Evolutionary conservation across 2,329 filamentous ascomycete species (phyloP), one percentile per base, ranked within the genome.

Genomic region (Fusarium camptoceras): DNA sequence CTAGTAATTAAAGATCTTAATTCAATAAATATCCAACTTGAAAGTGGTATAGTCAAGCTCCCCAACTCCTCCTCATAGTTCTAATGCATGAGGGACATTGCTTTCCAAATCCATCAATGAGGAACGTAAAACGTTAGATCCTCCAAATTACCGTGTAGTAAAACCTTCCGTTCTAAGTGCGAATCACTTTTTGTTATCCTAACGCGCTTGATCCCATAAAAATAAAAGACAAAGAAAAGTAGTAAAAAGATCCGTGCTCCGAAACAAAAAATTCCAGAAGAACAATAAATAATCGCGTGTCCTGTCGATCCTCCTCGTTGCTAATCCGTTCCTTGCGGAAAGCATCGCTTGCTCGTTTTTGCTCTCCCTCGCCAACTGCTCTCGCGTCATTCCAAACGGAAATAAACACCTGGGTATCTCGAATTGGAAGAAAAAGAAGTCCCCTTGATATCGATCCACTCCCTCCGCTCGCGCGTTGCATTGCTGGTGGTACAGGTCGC

Each of bases 341-440:
- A 53, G 49, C 49, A 41, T 20, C 37, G 48, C 58, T 73, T 31
- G 59, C 49, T 71, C 68, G 51, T 41, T 57, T 57, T 51, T 50
- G 58, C 58, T 61, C 58, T 65, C 56, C 60, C 64, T 71, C 66
- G 68, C 69, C 71, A 73, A 75, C 69, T 70, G 73, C 73, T 73
- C 73, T 73, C 73, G 73, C 72, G 70, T 70, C 72, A 59, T 68
- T 74, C 71, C 71, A 63, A 74, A 74, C 61, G 73, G 73, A 48
- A 75, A 75, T 69, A 74, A 75, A 70, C 73, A 68, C 51, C 51
- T 72, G 78, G 78, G 78, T 80, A 80, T 80, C 78, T 79, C 75
- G 72, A 78, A 73, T 78, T 75, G 75, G 75, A 74, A 78, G 74
- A 78, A 75, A 64, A 66, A 60, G 28, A 65, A 68, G 68, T 72